phyloP scores from a whole-genome alignment of 441 rosid species.

The Aleurites moluccanus region DNA sequence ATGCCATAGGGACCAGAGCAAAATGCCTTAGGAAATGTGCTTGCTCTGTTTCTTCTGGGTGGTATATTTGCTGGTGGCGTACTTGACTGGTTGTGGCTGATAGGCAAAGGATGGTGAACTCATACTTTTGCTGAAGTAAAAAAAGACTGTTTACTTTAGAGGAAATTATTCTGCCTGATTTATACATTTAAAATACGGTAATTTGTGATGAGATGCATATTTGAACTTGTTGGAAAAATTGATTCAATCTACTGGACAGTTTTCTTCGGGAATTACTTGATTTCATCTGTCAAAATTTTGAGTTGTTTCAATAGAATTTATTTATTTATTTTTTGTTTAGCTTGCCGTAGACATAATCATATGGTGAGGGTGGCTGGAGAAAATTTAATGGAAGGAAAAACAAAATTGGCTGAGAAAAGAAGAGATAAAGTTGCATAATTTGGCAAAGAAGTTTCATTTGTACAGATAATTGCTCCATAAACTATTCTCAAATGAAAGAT shows the following conservation, averaged over 20 bases:
- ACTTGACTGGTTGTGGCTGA: constrained; percentile 82
- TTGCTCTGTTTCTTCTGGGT: constrained; percentile 58
- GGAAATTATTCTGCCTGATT: not conserved
- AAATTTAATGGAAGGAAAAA: no score
- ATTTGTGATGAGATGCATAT: not conserved
- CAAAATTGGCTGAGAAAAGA: no score
- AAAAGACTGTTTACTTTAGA: not conserved
- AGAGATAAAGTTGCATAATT: no score
- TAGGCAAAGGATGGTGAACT: constrained; percentile 56
- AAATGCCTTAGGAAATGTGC: constrained; percentile 74
- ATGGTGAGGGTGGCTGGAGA: no score
- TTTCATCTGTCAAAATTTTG: no score
- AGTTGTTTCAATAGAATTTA: no score
- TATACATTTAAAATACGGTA: not conserved
- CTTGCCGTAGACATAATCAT: no score
- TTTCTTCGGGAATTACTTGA: not conserved
- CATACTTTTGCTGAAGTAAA: not conserved
- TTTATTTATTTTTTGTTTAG: no score
- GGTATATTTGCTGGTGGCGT: constrained; percentile 69
- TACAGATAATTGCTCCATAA: no score
- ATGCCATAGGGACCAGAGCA: constrained; percentile 78
- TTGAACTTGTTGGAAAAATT: not conserved
- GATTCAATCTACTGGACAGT: not conserved
- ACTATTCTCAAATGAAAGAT: no score
- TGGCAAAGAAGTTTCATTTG: no score